Conservation (phyloP, 1,284 basidiomycete species). For the Filobasidium uniguttulatum region DNA sequence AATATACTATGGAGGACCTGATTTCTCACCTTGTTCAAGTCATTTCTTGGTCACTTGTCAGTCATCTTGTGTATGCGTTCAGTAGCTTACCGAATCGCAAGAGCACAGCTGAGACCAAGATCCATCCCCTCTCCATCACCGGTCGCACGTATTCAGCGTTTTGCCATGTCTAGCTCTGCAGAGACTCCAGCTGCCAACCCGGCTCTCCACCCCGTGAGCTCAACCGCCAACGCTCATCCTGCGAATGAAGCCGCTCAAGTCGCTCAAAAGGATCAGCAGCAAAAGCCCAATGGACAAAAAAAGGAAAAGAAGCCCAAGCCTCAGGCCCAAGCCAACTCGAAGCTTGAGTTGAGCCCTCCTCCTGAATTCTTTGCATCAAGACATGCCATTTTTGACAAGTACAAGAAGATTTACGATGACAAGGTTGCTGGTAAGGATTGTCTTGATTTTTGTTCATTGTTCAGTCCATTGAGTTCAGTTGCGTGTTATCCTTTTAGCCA, state of each 20-base stretch:
- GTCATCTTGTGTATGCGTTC: constrained; percentile 4
- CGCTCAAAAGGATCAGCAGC: background rate
- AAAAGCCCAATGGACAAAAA: background rate
- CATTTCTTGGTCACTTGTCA: too few relatives aligned
- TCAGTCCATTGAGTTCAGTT: background rate
- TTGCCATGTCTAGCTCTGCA: background rate
- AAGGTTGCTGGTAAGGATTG: constrained; percentile 51
- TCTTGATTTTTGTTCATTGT: background rate
- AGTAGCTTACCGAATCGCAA: background rate
- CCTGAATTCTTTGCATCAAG: constrained; percentile 82
- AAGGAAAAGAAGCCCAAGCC: constrained; percentile 1
- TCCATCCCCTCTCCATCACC: background rate
- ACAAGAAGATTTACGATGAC: constrained; percentile 75
- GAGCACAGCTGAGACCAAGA: background rate
- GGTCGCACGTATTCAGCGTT: background rate
- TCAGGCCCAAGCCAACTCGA: constrained; percentile 5
- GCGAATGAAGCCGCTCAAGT: background rate
- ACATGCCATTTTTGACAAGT: constrained; percentile 76
- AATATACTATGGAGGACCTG: too few relatives aligned
- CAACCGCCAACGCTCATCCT: background rate
- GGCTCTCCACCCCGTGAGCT: background rate
- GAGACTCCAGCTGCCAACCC: too few relatives aligned
- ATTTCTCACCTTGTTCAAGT: too few relatives aligned
- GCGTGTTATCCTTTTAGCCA: background rate
- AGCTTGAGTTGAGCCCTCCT: constrained; percentile 40